phyloP scores from a whole-genome alignment of 2,329 filamentous ascomycete species.

The Elsinoe batatas region DNA sequence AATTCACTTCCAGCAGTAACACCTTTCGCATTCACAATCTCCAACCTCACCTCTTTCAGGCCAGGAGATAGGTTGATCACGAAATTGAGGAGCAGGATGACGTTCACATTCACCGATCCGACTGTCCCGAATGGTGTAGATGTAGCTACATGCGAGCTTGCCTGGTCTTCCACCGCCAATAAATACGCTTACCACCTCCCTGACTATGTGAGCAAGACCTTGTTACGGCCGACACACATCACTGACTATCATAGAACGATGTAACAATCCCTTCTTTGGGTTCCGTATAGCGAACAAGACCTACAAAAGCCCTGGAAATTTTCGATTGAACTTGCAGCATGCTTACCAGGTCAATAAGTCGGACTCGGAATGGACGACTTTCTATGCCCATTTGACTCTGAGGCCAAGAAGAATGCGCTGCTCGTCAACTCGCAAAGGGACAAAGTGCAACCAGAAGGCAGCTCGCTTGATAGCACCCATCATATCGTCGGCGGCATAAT shows the following conservation, averaged over 20 bases:
- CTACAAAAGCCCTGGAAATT: slow-evolving; percentile 7
- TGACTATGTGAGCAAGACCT: slow-evolving; percentile 4
- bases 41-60: neutral
- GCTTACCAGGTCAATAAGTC: neutral
- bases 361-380: neutral
- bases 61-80: neutral
- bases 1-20: neutral
- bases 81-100: neutral
- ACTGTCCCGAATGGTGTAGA: neutral
- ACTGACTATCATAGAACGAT: neutral
- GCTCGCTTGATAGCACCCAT: neutral
- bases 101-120: neutral
- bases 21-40: neutral
- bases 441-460: neutral
- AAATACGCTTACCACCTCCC: slow-evolving; percentile 6
- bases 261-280: slow-evolving; percentile 11
- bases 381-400: neutral
- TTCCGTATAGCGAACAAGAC: slow-evolving; percentile 15
- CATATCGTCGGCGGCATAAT: neutral
- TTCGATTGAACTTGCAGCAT: slow-evolving; percentile 14
- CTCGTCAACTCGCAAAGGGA: neutral
- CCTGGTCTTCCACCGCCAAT: slow-evolving; percentile 7
- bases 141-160: slow-evolving; percentile 2
- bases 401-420: neutral
- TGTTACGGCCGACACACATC: no score